Percentiles rank a stretch among this genome's conserved stretches.
Conservation (phyloP, 176 grass and related monocot species). For the Paspalum notatum region DNA sequence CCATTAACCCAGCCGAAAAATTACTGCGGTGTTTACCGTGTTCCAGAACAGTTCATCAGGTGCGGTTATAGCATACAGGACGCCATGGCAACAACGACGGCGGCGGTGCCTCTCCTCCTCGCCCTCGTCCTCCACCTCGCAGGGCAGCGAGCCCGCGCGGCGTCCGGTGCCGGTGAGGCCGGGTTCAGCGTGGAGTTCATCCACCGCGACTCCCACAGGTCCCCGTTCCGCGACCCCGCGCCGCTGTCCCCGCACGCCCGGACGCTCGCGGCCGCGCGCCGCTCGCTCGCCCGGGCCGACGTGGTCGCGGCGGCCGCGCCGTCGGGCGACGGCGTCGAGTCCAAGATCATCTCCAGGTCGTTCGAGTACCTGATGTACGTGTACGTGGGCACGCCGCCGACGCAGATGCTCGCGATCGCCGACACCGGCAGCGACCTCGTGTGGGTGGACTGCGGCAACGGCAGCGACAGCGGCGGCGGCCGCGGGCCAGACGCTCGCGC, state of each 20-base stretch:
- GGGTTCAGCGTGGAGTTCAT: conserved; percentile 70
- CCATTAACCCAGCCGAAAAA: background rate
- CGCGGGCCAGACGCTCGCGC: background rate
- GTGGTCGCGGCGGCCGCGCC: background rate
- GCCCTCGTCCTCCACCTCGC: conserved; percentile 6
- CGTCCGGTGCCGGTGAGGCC: background rate
- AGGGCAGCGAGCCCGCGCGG: background rate
- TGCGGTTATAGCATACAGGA: background rate
- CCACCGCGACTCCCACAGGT: conserved; percentile 59
- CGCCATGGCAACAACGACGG: conserved; percentile 33
- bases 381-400: conserved; percentile 54
- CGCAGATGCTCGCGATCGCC: conserved; percentile 39
- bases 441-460: conserved; percentile 49
- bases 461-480: background rate
- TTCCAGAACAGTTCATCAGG: too few relatives aligned
- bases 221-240: conserved; percentile 56
- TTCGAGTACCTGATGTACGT: conserved; percentile 57
- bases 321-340: conserved; percentile 15
- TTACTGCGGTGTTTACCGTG: background rate
- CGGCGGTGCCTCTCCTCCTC: conserved; percentile 16
- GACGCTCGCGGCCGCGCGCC: conserved; percentile 28
- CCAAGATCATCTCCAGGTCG: conserved; percentile 34
- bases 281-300: conserved; percentile 3
- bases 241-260: conserved; percentile 32
- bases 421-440: conserved; percentile 79